Conservation (phyloP, 352 stramenopile species). For the Aphanomyces stellatus region DNA sequence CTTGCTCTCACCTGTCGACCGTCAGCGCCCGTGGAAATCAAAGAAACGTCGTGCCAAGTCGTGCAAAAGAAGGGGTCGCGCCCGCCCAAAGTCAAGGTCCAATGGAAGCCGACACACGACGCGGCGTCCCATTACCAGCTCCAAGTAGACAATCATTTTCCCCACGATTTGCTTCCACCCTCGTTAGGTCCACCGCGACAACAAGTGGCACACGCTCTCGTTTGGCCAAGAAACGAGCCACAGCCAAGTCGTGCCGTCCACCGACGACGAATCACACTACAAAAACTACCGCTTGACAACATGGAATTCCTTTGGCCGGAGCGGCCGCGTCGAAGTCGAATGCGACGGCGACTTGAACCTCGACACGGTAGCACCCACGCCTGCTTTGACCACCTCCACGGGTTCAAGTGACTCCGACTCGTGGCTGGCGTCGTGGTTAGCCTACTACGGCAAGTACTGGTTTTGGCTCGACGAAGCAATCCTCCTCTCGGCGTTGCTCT, state of each 20-base stretch:
- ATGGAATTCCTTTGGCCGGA: constrained; percentile 78
- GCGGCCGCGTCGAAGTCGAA: constrained; percentile 31
- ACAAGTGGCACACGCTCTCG: constrained; percentile 10
- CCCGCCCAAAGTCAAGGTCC: constrained; percentile 12
- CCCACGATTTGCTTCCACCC: background rate
- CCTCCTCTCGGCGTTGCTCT: constrained; percentile 56
- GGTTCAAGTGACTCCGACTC: background rate
- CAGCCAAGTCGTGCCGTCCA: background rate
- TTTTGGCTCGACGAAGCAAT: constrained; percentile 84
- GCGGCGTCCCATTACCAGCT: constrained; percentile 14
- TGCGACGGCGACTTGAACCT: background rate
- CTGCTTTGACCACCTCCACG: background rate
- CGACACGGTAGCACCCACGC: background rate
- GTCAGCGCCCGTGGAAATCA: background rate
- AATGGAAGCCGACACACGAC: background rate
- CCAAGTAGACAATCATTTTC: background rate
- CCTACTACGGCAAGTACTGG: constrained; percentile 53
- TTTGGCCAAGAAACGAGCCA: constrained; percentile 16
- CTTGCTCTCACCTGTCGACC: background rate
- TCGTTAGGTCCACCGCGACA: constrained; percentile 8
- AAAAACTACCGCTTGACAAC: constrained; percentile 61
- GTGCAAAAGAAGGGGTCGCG: constrained; percentile 5
- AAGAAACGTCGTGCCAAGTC: background rate
- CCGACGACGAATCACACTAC: background rate
- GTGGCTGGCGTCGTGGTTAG: constrained; percentile 26